Evolutionary conservation across 345 rosid genomes (phyloP).

Genomic region (Bretschneidera sinensis): DNA sequence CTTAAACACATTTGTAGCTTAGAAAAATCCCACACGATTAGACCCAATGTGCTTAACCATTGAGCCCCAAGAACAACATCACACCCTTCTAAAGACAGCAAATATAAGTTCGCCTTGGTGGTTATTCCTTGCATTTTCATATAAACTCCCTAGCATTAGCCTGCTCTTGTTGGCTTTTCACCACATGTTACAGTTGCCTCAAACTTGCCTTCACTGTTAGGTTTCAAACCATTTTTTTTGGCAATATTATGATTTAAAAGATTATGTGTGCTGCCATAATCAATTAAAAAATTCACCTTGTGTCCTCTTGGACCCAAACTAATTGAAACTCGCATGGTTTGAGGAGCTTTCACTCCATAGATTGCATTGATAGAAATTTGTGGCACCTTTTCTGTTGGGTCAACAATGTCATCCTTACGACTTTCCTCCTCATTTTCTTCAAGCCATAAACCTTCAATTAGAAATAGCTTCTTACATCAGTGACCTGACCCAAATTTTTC

Average conservation of each 20-base stretch:
- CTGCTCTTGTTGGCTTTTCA: background rate
- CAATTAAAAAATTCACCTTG: background rate
- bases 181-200: background rate
- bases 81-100: background rate
- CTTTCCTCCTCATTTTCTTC: background rate
- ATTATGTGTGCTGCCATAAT: background rate
- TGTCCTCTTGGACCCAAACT: background rate
- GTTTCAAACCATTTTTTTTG: background rate
- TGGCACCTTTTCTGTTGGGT: no score
- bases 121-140: background rate
- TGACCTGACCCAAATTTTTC: background rate
- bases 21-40: conserved; percentile 7
- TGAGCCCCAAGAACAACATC: background rate
- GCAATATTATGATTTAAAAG: background rate
- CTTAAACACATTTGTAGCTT: conserved; percentile 4
- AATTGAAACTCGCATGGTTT: conserved; percentile 1
- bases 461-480: background rate
- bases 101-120: background rate
- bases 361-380: background rate
- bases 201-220: background rate
- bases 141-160: background rate
- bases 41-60: conserved; percentile 1
- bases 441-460: background rate
- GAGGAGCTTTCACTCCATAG: background rate
- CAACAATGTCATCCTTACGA: background rate